These are phyloP conservation scores for Micractinium conductrix DNA, from an alignment of 139 green algal species.

Conservation along the genomic window DNA sequence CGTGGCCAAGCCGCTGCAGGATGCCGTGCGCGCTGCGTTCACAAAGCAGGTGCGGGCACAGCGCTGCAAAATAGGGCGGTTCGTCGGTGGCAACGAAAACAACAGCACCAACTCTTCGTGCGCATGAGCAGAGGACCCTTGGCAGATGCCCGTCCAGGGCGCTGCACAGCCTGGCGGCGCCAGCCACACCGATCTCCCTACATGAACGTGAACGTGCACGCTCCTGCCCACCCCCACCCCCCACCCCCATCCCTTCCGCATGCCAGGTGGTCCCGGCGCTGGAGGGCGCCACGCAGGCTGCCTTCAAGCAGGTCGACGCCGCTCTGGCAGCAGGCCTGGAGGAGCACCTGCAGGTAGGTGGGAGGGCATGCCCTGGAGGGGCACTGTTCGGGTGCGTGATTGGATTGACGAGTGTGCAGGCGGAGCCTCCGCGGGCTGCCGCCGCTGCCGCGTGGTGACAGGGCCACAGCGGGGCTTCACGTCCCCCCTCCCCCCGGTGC, in stretches of 20 bases:
- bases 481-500: not conserved
- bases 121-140: no score
- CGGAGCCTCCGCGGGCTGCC: no score
- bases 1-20: conserved; percentile 59
- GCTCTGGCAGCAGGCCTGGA: conserved; percentile 69
- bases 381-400: no score
- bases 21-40: conserved; percentile 63
- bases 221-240: no score
- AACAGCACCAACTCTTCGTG: no score
- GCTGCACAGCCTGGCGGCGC: no score
- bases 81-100: no score
- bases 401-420: no score
- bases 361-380: not conserved
- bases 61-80: no score
- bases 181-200: no score
- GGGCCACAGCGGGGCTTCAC: not conserved
- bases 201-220: no score
- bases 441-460: conserved; percentile 3
- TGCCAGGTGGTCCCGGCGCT: conserved; percentile 71
- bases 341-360: conserved; percentile 59
- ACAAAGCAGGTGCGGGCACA: conserved; percentile 28
- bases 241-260: not conserved
- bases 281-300: conserved; percentile 65
- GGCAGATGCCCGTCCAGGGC: no score
- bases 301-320: conserved; percentile 79